Base-by-base conservation (phyloP, 2,329 filamentous ascomycete genomes). In the Talaromyces sp. region DNA sequence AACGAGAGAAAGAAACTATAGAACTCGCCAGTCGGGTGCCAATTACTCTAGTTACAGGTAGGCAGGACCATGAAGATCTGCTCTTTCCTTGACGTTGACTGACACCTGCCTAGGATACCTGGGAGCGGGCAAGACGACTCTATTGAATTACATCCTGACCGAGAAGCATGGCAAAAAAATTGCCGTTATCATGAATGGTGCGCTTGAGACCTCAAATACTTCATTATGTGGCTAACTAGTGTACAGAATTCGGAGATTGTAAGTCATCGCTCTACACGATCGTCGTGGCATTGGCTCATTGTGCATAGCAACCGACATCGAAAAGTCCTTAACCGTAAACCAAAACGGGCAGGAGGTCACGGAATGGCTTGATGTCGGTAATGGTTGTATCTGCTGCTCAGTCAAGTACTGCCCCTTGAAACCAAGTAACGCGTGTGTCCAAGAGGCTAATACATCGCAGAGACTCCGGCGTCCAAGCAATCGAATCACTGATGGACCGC, bases 141-240 rank as follows among this genome's bases (percentile, higher is more conserved):
- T 98, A 35, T 83, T 99, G 66, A 98, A 99, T 77, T 97, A 98
- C 77, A 98, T 99, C 67, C 83, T 99, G 61, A 96, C 90, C 33
- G 93, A 93, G 65, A 89, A 94, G 67, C 95, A 99, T 84, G 94
- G 94, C 77, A 98, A 98, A 84, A 97, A 93, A 74, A 95, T 99
- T 76, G 95, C 95, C 11, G 95, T 99, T 15, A 98, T 99, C 65
- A 87, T 99, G 82, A 99, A 99, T 78, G 93, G 92, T 80, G 73
- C 74, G 76, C 83, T 10, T 67, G 31, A 56, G 52, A 54, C 57
- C 31, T 31, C 22, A 9, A 59, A 7, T 27, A 7, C 15, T 22
- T 15, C 31, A 9, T 63, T 41, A 33, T 17, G 63, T 69, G 61
- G 73, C 74, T 61, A 37, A 22, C 25, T 27, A 22, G 43, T 27